Evolutionary conservation across 495 filamentous ascomycete species (phyloP), one percentile per base, ranked within the genome.

Genomic region (Tuber brumale): DNA sequence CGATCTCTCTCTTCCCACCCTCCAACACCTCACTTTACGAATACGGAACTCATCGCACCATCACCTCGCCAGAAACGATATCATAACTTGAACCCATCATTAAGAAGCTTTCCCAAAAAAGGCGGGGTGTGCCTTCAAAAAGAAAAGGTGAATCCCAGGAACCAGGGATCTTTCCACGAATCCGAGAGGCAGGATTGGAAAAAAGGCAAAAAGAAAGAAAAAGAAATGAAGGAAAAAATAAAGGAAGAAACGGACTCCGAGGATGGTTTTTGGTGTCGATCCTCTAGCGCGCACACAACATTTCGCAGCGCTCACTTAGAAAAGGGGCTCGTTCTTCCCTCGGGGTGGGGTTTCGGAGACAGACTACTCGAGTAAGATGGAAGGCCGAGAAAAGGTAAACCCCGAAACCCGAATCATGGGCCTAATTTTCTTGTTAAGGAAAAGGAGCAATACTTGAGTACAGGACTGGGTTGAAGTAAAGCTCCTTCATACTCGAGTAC

Each of bases 241-340:
- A 66, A 35, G 57, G n/a, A 66, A 35, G 57, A 18, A 35, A 35
- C 27, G 14, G 27, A 35, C 57, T 66, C 57, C 57, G 27, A 66
- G 12, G 27, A 35, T 66, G 27, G 57, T 35, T 66, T 66, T 66
- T 66, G 27, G 14, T 35, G 57, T 35, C n/a, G 57, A 66, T 35
- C 27, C 16, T 31, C 27, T 19, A n/a, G 10, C 27, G 10, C 27
- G 3, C 57, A n/a, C 46, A 51, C 57, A 31, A 66, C 12, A 66
- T 66, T 61, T 66, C 27, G 57, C 14, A 3, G 57, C n/a, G 27
- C 35, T 31, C 51, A 31, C 27, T 31, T 66, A 27, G 57, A 66
- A 80, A 80, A 80, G 78, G 73, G 76, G 77, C 70, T 79, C 78
- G 77, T 79, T 71, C 77, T 31, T 48, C 72, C 46, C 51, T 79